Percentiles rank a stretch among this genome's conserved stretches.
Conservation (phyloP, 345 rosid genomes). For the Sonneratia caseolaris region DNA sequence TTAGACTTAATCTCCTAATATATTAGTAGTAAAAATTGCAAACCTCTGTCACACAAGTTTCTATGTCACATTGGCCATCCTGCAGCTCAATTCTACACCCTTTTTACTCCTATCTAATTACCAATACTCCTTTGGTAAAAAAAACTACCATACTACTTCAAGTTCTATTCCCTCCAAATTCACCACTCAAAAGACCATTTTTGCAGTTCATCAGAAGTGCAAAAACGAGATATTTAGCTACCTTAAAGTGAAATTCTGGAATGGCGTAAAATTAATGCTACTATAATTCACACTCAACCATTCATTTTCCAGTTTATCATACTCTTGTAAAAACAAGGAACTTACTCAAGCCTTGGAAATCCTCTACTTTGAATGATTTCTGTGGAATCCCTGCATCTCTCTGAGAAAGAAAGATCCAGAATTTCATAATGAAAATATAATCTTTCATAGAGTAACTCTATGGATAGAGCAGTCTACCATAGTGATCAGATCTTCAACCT, state of each 20-base stretch:
- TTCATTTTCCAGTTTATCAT: not conserved
- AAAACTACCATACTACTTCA: not conserved
- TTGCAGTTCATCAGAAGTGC: not conserved
- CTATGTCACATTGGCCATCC: not conserved
- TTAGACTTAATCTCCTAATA: not conserved
- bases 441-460: not conserved
- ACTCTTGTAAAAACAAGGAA: conserved; percentile 9
- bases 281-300: not conserved
- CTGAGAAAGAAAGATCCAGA: conserved; percentile 26
- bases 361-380: conserved; percentile 68
- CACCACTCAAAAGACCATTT: not conserved
- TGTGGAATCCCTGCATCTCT: conserved; percentile 81
- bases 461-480: not conserved
- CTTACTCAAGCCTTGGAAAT: conserved; percentile 91
- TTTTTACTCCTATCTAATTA: not conserved
- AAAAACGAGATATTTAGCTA: not conserved
- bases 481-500: not conserved
- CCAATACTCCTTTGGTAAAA: too few species aligned
- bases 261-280: not conserved
- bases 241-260: not conserved
- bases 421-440: not conserved
- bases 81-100: not conserved
- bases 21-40: not conserved
- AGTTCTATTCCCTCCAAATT: not conserved
- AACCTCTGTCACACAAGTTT: not conserved